Conservation (phyloP, 352 stramenopile genomes). For the Globisporangium takayamanum region DNA sequence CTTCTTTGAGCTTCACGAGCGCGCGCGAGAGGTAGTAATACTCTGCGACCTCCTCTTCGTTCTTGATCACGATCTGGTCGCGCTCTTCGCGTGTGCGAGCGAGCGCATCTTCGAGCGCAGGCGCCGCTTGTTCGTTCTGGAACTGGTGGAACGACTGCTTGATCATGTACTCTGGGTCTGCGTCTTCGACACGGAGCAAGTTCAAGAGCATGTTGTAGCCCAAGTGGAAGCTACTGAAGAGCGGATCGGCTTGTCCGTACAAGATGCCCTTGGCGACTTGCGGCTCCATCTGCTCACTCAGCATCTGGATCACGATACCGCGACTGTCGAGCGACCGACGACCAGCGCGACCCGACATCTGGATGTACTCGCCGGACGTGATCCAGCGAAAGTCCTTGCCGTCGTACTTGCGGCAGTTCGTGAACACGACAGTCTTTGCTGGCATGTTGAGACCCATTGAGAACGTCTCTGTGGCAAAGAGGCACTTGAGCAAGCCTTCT, state of each 20-base stretch:
- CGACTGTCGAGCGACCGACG: constrained; percentile 96
- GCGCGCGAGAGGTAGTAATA: constrained; percentile 90
- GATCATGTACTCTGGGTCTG: constrained; percentile 97
- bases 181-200: constrained; percentile 96
- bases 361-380: constrained; percentile 92
- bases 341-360: constrained; percentile 96
- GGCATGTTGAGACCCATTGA: constrained; percentile 99
- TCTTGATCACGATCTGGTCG: constrained; percentile 87
- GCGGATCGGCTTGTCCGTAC: constrained; percentile 68
- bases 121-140: constrained; percentile 81
- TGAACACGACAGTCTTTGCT: constrained; percentile 99
- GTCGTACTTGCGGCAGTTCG: constrained; percentile 95
- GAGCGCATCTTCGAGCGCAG: constrained; percentile 69
- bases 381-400: constrained; percentile 96
- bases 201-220: constrained; percentile 99
- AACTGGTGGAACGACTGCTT: constrained; percentile 97
- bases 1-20: constrained; percentile 88
- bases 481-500: constrained; percentile 96
- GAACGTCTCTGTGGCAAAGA: constrained; percentile 98
- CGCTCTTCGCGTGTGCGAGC: constrained; percentile 78
- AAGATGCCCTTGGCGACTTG: constrained; percentile 93
- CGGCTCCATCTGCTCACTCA: constrained; percentile 99
- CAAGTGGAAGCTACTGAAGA: constrained; percentile 93
- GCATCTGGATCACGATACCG: constrained; percentile 98
- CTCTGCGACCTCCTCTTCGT: constrained; percentile 83